phyloP scores from a whole-genome alignment of 2,329 filamentous ascomycete genomes.

The Trichoderma arundinaceum region DNA sequence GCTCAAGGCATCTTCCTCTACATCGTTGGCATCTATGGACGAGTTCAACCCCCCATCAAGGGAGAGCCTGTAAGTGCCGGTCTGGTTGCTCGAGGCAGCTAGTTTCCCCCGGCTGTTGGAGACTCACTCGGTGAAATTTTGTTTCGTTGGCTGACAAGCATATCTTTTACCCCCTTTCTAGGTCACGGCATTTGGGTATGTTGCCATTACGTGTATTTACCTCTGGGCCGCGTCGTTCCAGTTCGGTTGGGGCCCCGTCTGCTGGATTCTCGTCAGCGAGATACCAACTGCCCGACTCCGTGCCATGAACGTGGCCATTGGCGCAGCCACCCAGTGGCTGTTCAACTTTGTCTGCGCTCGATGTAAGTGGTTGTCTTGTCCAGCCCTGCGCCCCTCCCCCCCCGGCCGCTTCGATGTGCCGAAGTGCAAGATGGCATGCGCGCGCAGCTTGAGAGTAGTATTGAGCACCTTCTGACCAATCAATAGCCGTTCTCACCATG shows the following conservation, averaged over 20 bases:
- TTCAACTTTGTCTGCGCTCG: conserved; percentile 76
- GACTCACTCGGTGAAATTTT: background rate
- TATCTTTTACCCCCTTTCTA: conserved; percentile 28
- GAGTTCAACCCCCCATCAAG: conserved; percentile 61
- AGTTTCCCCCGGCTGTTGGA: background rate
- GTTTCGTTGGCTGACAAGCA: background rate
- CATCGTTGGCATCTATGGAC: conserved; percentile 74
- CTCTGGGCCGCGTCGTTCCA: conserved; percentile 74
- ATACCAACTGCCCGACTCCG: conserved; percentile 71
- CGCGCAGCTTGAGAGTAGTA: background rate
- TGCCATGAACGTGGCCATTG: conserved; percentile 70
- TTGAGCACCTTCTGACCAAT: conserved; percentile 5
- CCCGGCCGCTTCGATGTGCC: background rate
- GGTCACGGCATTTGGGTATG: conserved; percentile 69
- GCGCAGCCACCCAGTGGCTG: conserved; percentile 72
- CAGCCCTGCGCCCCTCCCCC: background rate
- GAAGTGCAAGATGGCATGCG: background rate
- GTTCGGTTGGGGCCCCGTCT: conserved; percentile 72
- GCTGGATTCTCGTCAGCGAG: conserved; percentile 73
- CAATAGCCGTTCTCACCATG: conserved; percentile 66
- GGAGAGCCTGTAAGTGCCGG: conserved; percentile 50
- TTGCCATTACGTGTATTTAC: conserved; percentile 74
- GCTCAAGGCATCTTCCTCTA: conserved; percentile 68
- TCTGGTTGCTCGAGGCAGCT: background rate
- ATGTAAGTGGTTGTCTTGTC: conserved; percentile 41